A percentile compares a stretch with the other conserved stretches of the same genome.
Conservation (phyloP, 805 yeast genomes). For the Candida anglica region DNA sequence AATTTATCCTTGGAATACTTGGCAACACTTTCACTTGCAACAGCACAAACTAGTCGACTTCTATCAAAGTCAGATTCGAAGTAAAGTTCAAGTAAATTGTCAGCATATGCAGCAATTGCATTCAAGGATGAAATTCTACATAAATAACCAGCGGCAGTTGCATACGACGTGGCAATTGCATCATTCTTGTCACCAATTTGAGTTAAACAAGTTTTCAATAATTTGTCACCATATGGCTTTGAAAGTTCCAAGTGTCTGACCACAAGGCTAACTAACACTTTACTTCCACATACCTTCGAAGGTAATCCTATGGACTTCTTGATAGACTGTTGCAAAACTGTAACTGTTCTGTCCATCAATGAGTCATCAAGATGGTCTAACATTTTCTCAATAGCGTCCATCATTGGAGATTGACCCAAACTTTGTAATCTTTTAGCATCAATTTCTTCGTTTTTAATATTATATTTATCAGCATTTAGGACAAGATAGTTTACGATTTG, state of each 20-base stretch:
- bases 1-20: slow-evolving; percentile 71
- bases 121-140: slow-evolving; percentile 58
- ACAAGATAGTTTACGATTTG: slow-evolving; percentile 83
- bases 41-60: slow-evolving; percentile 49
- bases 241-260: slow-evolving; percentile 46
- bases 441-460: slow-evolving; percentile 63
- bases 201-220: slow-evolving; percentile 52
- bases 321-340: slow-evolving; percentile 50
- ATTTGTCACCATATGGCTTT: slow-evolving; percentile 54
- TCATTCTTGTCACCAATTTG: slow-evolving; percentile 71
- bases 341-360: slow-evolving; percentile 46
- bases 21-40: slow-evolving; percentile 62
- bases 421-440: slow-evolving; percentile 75
- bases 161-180: slow-evolving; percentile 70
- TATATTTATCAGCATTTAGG: slow-evolving; percentile 84
- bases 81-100: slow-evolving; percentile 48
- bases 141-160: slow-evolving; percentile 75
- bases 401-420: slow-evolving; percentile 79
- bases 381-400: slow-evolving; percentile 77
- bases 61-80: slow-evolving; percentile 51
- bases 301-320: slow-evolving; percentile 82
- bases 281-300: slow-evolving; percentile 81
- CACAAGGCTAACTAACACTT: slow-evolving; percentile 62
- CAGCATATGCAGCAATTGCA: slow-evolving; percentile 50
- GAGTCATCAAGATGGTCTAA: slow-evolving; percentile 53